A percentile compares a stretch with the other conserved stretches of the same genome.
Evolutionary conservation across 106 monocot genomes (phyloP).

Genomic region (Amphibolis antarctica): DNA sequence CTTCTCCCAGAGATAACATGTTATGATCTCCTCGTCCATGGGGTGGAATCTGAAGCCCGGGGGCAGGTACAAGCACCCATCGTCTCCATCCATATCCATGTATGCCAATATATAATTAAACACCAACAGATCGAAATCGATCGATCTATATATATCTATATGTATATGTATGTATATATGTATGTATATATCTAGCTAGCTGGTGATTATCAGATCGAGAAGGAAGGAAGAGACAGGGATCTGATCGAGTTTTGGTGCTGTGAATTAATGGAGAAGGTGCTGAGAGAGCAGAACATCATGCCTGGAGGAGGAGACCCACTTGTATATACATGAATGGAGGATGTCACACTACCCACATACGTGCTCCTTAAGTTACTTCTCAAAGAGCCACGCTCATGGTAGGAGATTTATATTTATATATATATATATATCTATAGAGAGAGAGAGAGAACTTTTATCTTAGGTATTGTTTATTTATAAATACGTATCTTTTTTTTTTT

Average conservation of each 20-base stretch:
- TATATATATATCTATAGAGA: too few species aligned
- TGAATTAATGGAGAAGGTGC: neutral
- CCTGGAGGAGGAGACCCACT: constrained; percentile 1
- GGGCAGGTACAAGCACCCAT: constrained; percentile 9
- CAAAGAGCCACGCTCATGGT: constrained; percentile 1
- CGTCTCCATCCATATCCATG: neutral
- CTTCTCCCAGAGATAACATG: constrained; percentile 29
- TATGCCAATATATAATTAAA: neutral
- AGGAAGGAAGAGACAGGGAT: neutral
- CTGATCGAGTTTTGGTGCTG: too few species aligned
- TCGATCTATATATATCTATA: neutral
- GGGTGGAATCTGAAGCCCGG: constrained; percentile 50
- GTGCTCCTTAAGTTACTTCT: constrained; percentile 4
- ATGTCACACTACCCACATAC: neutral
- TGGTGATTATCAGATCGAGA: neutral
- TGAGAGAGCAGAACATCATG: constrained; percentile 1
- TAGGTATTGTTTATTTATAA: constrained; percentile 4
- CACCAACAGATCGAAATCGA: neutral
- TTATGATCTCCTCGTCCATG: constrained; percentile 46
- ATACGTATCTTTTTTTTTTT: too few species aligned
- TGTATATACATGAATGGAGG: constrained; percentile 4
- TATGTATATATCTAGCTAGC: too few species aligned
- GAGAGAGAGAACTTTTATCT: neutral
- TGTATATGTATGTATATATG: neutral
- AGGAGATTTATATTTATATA: too few species aligned